Conservation (phyloP, 129 eudicot species). For the Tagetes erecta region DNA sequence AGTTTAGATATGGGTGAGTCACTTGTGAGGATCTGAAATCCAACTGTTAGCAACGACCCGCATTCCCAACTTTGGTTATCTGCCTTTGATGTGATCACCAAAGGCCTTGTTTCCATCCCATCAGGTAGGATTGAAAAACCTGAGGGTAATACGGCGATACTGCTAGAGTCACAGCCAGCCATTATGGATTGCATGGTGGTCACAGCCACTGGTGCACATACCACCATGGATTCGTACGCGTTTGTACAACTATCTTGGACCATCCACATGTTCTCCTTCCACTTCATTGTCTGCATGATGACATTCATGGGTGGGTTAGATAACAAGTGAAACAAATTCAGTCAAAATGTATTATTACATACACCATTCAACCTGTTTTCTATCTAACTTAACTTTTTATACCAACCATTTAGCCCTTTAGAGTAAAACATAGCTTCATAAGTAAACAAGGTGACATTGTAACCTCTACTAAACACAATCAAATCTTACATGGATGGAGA, state of each 20-base stretch:
- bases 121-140: constrained; percentile 95
- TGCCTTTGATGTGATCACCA: constrained; percentile 62
- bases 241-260: constrained; percentile 85
- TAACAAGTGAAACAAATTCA: no score
- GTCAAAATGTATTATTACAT: no score
- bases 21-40: constrained; percentile 75
- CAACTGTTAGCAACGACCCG: constrained; percentile 79
- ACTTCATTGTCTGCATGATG: constrained; percentile 56
- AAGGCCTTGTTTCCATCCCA: constrained; percentile 79
- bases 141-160: constrained; percentile 67
- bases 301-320: background rate
- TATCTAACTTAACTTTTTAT: background rate
- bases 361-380: constrained; percentile 4
- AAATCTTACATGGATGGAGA: constrained; percentile 68
- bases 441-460: background rate
- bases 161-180: constrained; percentile 92
- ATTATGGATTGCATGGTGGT: constrained; percentile 70
- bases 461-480: background rate
- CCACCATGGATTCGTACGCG: constrained; percentile 72
- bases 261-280: constrained; percentile 75
- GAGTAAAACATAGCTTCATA: background rate
- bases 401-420: background rate
- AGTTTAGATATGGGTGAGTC: constrained; percentile 60
- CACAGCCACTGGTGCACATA: constrained; percentile 72
- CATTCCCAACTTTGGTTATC: constrained; percentile 59